Percentiles rank a stretch among this genome's conserved stretches.
phyloP scores from a whole-genome alignment of 1,284 basidiomycete genomes.

The Sanghuangporus weigelae region DNA sequence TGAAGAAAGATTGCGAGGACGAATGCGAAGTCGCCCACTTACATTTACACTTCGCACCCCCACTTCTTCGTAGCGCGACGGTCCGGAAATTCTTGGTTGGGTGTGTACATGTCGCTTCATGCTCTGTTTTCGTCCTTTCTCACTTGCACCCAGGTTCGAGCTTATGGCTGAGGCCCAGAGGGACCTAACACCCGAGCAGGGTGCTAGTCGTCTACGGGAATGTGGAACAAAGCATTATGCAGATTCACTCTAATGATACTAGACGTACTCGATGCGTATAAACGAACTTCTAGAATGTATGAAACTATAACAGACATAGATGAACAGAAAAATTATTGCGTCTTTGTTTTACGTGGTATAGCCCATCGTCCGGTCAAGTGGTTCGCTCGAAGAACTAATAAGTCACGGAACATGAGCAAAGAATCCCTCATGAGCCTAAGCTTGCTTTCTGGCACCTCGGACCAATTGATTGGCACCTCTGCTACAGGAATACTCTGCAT shows the following conservation, averaged over 20 bases:
- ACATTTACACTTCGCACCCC: slow-evolving; percentile 89
- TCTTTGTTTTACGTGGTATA: slow-evolving; percentile 5
- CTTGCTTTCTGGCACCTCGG: slow-evolving; percentile 89
- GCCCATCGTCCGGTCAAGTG: slow-evolving; percentile 16
- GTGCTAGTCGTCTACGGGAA: slow-evolving; percentile 60
- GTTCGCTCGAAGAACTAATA: slow-evolving; percentile 80
- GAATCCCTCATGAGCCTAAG: slow-evolving; percentile 81
- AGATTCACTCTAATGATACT: neutral
- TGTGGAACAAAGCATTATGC: slow-evolving; percentile 26
- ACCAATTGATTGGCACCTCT: slow-evolving; percentile 89
- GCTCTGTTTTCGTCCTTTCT: neutral
- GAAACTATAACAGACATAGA: neutral
- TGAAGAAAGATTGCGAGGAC: slow-evolving; percentile 29
- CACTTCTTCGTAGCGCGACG: slow-evolving; percentile 76
- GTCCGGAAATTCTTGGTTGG: slow-evolving; percentile 92
- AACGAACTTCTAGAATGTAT: neutral
- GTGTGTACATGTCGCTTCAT: slow-evolving; percentile 36
- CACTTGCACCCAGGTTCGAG: slow-evolving; percentile 60
- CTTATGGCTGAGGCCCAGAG: slow-evolving; percentile 90
- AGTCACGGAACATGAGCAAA: slow-evolving; percentile 83
- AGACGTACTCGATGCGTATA: neutral
- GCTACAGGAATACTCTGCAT: slow-evolving; percentile 67
- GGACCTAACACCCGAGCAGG: slow-evolving; percentile 89
- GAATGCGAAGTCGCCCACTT: slow-evolving; percentile 68
- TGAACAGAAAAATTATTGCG: neutral